These are phyloP conservation scores for Pulveroboletus frians DNA, from an alignment of 768 basidiomycete genomes.

Conservation along the genomic window DNA sequence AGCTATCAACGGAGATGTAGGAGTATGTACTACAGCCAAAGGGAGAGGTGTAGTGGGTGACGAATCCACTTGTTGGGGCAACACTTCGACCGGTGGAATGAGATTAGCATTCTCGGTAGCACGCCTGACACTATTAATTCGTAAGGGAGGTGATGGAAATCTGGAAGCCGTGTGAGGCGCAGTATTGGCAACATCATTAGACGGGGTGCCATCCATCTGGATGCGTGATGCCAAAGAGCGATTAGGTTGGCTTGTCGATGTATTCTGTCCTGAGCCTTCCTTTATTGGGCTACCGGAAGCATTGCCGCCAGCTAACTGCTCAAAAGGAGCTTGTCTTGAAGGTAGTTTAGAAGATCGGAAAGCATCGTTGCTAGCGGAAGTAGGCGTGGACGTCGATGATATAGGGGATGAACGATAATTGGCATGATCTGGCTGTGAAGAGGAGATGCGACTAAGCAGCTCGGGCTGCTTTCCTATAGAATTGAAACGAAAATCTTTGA, in stretches of 20 bases:
- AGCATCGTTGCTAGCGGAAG: not conserved
- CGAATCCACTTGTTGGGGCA: slow-evolving; percentile 18
- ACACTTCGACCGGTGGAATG: slow-evolving; percentile 31
- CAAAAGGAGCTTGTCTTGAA: slow-evolving; percentile 19
- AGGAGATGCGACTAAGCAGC: slow-evolving; percentile 48
- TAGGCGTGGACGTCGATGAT: slow-evolving; percentile 7
- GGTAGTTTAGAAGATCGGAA: slow-evolving; percentile 5
- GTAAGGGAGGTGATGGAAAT: not conserved
- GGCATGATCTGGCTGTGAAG: slow-evolving; percentile 23
- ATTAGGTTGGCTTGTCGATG: slow-evolving; percentile 7
- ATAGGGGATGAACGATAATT: slow-evolving; percentile 29
- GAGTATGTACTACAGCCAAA: not conserved
- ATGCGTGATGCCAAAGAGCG: slow-evolving; percentile 24
- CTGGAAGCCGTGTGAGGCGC: not conserved
- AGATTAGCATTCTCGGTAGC: slow-evolving; percentile 8
- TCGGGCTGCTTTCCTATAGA: slow-evolving; percentile 52
- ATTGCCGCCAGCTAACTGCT: slow-evolving; percentile 17
- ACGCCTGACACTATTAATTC: not conserved
- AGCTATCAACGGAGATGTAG: not conserved
- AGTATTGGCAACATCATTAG: not conserved
- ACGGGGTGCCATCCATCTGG: slow-evolving; percentile 8
- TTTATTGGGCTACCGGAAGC: not conserved
- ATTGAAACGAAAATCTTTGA: slow-evolving; percentile 44
- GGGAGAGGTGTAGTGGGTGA: slow-evolving; percentile 12
- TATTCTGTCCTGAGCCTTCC: not conserved